Evolutionary conservation across 1,284 basidiomycete genomes (phyloP).

Genomic region (Vanrija humicola): DNA sequence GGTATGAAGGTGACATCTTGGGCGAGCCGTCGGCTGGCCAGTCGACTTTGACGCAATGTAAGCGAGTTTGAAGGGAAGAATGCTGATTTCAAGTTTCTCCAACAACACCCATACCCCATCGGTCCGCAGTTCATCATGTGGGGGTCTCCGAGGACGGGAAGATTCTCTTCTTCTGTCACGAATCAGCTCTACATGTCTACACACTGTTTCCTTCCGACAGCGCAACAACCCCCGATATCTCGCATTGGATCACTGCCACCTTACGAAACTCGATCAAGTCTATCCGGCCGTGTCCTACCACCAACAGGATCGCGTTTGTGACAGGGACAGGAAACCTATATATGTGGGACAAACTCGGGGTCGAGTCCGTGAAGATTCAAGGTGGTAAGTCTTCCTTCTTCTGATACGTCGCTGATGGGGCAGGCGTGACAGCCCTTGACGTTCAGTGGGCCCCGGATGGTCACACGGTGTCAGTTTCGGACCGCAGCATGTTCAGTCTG

Average conservation of each 20-base stretch:
- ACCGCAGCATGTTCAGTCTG: conserved; percentile 27
- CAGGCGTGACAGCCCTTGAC: conserved; percentile 17
- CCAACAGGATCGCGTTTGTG: conserved; percentile 18
- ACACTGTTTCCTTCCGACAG: conserved; percentile 26
- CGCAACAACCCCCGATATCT: conserved; percentile 21
- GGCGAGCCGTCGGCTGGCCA: neutral
- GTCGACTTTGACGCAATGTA: neutral
- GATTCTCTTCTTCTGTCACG: conserved; percentile 56
- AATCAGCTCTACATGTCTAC: conserved; percentile 34
- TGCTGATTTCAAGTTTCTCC: neutral
- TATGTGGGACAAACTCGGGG: conserved; percentile 34
- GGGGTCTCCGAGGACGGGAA: conserved; percentile 73
- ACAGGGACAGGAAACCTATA: conserved; percentile 27
- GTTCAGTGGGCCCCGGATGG: conserved; percentile 39
- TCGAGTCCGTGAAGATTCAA: conserved; percentile 40
- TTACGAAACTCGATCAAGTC: conserved; percentile 23
- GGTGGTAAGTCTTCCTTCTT: conserved; percentile 18
- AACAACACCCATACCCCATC: neutral
- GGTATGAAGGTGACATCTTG: too few relatives aligned
- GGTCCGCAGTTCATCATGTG: conserved; percentile 53
- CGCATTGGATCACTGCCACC: conserved; percentile 20
- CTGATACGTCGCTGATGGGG: neutral
- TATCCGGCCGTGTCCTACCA: conserved; percentile 24
- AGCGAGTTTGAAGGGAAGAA: too few relatives aligned
- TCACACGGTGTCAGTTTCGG: conserved; percentile 22